Base-by-base conservation (phyloP, 2,329 filamentous ascomycete genomes). In the Clarireedia hainanense region DNA sequence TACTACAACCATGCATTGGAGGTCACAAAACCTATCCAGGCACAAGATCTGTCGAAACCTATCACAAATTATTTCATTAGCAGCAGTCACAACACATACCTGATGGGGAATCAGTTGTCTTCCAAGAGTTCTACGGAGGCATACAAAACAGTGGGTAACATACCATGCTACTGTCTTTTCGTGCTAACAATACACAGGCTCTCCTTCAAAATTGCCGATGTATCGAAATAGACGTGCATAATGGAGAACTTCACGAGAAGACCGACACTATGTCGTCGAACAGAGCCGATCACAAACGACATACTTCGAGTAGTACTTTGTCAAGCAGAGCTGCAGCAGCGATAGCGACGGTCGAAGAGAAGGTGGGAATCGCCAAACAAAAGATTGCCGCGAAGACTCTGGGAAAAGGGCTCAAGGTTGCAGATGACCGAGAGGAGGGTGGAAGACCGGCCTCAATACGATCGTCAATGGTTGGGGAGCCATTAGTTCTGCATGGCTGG, bases 181-280 rank as follows among this genome's bases (percentile, higher is more conserved):
- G 23, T 52, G 40, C 58, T 61, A 40, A 64, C 27, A 17, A 5
- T 20, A 20, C 12, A 23, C 46, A 89, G 80, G 86, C 88, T 12
- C 81, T 96, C 12, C 76, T 81, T 37, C 80, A 83, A 51, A 88
- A 89, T 48, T 95, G 91, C 67, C 84, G 91, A 59, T 96, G 91
- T 67, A 90, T 96, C 47, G 91, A 96, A 70, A 94, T 96, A 55
- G 92, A 96, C 67, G 90, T 96, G 3, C 96, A 91, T 88, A 89
- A 96, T 70, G 89, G 90, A 12, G 75, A 80, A 47, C 68, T 6
- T 54, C 66, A 43, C 62, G 67, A n/a, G 66, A 69, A 14, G 67
- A 67, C 47, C 60, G 47, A 53, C 7, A 50, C 55, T 17, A 50
- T 53, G 63, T 67, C 59, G 69, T 74, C 17, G 70, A 71, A 70